These are phyloP conservation scores for Aspergillus diversus DNA, from an alignment of 495 filamentous ascomycete species.

Conservation along the genomic window DNA sequence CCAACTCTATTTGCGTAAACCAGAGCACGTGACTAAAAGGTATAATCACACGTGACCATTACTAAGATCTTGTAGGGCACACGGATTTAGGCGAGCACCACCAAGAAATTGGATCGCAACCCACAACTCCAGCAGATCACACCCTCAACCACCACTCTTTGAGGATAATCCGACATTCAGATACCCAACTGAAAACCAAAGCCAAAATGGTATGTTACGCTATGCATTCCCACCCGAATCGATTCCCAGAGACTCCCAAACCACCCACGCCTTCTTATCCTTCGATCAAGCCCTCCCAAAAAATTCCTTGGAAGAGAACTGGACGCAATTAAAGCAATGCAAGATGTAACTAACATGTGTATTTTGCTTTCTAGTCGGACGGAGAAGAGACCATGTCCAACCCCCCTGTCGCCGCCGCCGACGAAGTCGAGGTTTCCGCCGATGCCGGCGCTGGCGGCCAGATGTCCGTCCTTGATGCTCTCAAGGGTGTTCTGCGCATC, in stretches of 20 bases:
- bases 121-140: conserved; percentile 27
- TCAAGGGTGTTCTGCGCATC: conserved; percentile 96
- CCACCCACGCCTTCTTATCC: not conserved
- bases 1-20: too few relatives aligned
- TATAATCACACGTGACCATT: conserved; percentile 7
- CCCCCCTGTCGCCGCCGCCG: conserved; percentile 67
- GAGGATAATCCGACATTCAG: conserved; percentile 64
- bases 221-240: not conserved
- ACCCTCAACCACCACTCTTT: conserved; percentile 53
- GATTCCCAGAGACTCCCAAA: conserved; percentile 3
- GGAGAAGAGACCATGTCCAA: conserved; percentile 84
- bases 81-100: conserved; percentile 40
- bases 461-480: conserved; percentile 96
- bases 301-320: conserved; percentile 1
- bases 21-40: conserved; percentile 4
- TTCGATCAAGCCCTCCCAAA: not conserved
- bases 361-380: conserved; percentile 61
- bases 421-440: conserved; percentile 90
- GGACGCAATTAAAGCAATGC: too few relatives aligned
- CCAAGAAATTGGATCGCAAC: conserved; percentile 32
- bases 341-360: conserved; percentile 19
- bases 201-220: conserved; percentile 48
- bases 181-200: conserved; percentile 27
- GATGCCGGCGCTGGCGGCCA: conserved; percentile 82
- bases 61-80: conserved; percentile 44